phyloP scores from a whole-genome alignment of 2,329 filamentous ascomycete genomes.

The Coniochaeta sp. region DNA sequence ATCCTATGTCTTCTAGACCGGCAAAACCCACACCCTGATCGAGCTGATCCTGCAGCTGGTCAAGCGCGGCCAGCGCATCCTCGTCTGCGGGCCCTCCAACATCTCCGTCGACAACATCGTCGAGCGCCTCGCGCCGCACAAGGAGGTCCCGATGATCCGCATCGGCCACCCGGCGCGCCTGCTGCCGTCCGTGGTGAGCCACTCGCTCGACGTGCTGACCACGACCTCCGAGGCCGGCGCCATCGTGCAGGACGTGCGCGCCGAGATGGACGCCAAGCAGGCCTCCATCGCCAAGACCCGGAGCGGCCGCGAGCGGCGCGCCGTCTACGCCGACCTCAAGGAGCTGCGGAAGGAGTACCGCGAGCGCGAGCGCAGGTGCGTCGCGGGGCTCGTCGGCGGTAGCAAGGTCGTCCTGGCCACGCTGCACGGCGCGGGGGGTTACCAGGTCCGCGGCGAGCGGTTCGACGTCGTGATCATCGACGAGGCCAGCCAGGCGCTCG shows the following conservation, averaged over 20 bases:
- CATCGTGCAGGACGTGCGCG: conserved; percentile 83
- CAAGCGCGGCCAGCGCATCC: conserved; percentile 62
- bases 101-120: conserved; percentile 98
- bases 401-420: conserved; percentile 90
- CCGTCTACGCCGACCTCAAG: conserved; percentile 78
- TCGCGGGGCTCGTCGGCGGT: conserved; percentile 63
- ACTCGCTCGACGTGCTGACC: conserved; percentile 87
- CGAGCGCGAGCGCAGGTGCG: conserved; percentile 74
- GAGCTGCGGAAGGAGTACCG: conserved; percentile 84
- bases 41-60: conserved; percentile 91
- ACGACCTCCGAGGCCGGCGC: conserved; percentile 82
- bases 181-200: conserved; percentile 77
- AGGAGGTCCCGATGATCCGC: conserved; percentile 76
- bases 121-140: conserved; percentile 78
- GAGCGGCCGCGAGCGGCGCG: conserved; percentile 68
- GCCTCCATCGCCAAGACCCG: conserved; percentile 81
- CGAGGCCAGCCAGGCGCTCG: conserved; percentile 90
- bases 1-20: too few relatives aligned
- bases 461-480: conserved; percentile 97
- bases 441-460: conserved; percentile 67
- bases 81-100: conserved; percentile 96
- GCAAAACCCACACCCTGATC: conserved; percentile 94
- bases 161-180: conserved; percentile 89
- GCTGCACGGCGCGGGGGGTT: conserved; percentile 83
- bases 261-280: conserved; percentile 90